Evolutionary conservation across 305 asterid genomes (phyloP), one percentile per base, ranked within the genome.

Genomic region (Solanum hybrid): DNA sequence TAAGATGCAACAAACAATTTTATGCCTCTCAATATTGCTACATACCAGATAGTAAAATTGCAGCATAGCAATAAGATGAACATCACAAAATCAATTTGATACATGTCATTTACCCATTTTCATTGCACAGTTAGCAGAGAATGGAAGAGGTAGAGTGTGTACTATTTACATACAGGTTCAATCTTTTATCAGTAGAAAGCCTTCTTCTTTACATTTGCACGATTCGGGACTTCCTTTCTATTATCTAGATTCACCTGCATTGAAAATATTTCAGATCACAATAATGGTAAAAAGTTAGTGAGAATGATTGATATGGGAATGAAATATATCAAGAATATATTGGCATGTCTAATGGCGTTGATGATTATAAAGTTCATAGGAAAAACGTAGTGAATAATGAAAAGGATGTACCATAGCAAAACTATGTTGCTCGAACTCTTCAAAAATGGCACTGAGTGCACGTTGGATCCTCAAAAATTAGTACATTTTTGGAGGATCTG

Each of bases 201-300:
- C 90, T 78, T 78, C 87, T 78, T 39, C 38, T 20, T 82, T 34
- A 24, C 81, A 77, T 32, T 89, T 12, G 37, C 37, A 38, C 61
- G 87, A 89, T 33, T 57, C 20, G 32, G 0, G 61, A 79, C 68
- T 33, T 57, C 90, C 61, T 34, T 33, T 79, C 76, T 79, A 2
- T 33, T 89, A 78, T 89, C 87, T 78, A 34, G 61, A 20, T 68
- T 78, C 86, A 51, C 90, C 90, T 89, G 87, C 90, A 89, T 12
- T 33, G 27, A 79, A 65, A 79, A 9, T 86, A 38, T 13, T 86
- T 86, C 79, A 61, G 10, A 31, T 32, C 79, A 12, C 61, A 33
- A 70, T 5, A 36, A 29, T 1, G 29, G 51, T 34, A 17, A 87
- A 34, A n/a, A 22, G 86, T 36, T 36, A 36, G 65, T 36, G 11